Conservation (phyloP, 1,284 basidiomycete species). For the Heliocybe sulcata region DNA sequence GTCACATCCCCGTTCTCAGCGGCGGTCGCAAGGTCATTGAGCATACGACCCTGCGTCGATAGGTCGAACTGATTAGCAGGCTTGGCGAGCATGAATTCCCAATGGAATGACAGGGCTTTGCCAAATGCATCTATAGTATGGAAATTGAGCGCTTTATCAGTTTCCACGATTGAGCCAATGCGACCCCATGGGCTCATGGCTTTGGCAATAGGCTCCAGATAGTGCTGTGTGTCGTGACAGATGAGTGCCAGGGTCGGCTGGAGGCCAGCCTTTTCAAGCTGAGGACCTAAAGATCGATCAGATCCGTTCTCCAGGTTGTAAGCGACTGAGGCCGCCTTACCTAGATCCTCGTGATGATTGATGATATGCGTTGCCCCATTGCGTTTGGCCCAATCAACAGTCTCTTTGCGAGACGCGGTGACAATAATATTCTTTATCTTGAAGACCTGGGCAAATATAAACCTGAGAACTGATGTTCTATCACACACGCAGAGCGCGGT, state of each 20-base stretch:
- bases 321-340: neutral
- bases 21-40: neutral
- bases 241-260: slow-evolving; percentile 1
- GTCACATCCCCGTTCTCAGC: neutral
- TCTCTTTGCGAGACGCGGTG: slow-evolving; percentile 2
- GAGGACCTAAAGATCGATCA: slow-evolving; percentile 1
- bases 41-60: neutral
- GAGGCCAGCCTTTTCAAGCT: neutral
- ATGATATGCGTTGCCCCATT: slow-evolving; percentile 4
- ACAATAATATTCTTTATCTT: slow-evolving; percentile 1
- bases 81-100: slow-evolving; percentile 4
- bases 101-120: slow-evolving; percentile 1
- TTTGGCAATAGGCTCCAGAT: neutral
- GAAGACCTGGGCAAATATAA: neutral
- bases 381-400: neutral
- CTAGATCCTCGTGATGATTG: slow-evolving; percentile 2
- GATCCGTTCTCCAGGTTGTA: neutral
- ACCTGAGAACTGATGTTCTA: neutral
- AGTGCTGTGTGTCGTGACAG: neutral
- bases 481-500: neutral
- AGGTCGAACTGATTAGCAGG: slow-evolving; percentile 1
- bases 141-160: neutral
- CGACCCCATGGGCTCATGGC: neutral
- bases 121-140: slow-evolving; percentile 1
- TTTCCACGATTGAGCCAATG: slow-evolving; percentile 3